phyloP scores from a whole-genome alignment of 1,284 basidiomycete species.

The Ustilago nuda region DNA sequence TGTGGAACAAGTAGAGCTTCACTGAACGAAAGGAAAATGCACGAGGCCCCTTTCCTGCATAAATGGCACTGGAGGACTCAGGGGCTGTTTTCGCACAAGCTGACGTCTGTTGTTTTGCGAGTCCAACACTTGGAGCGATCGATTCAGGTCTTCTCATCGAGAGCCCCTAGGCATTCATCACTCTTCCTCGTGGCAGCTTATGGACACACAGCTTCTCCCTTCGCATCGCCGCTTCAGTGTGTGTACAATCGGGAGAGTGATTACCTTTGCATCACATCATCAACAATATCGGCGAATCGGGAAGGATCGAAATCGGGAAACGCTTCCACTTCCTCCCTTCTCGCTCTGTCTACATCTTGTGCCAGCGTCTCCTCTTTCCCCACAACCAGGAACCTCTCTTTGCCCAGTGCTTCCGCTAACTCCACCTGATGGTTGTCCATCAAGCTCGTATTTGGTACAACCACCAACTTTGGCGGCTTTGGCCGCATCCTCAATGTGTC shows the following conservation, averaged over 20 bases:
- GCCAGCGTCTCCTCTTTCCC: constrained; percentile 33
- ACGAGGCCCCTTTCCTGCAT: constrained; percentile 30
- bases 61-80: background rate
- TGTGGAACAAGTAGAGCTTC: constrained; percentile 22
- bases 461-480: constrained; percentile 77
- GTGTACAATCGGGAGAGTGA: background rate
- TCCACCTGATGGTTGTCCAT: constrained; percentile 95
- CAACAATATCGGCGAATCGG: constrained; percentile 38
- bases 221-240: background rate
- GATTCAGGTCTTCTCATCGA: constrained; percentile 7
- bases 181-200: background rate
- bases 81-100: constrained; percentile 15
- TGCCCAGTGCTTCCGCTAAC: constrained; percentile 78
- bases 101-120: constrained; percentile 19
- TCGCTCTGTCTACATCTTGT: constrained; percentile 27
- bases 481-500: constrained; percentile 78
- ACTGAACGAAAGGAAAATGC: constrained; percentile 18
- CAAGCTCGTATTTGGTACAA: constrained; percentile 87
- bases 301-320: constrained; percentile 48
- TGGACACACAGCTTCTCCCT: background rate
- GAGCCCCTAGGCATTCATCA: constrained; percentile 17
- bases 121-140: constrained; percentile 20
- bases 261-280: constrained; percentile 28
- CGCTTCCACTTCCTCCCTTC: background rate
- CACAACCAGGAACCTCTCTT: constrained; percentile 26